Base-by-base conservation (phyloP, 768 basidiomycete species). In the Lactarius vividus region DNA sequence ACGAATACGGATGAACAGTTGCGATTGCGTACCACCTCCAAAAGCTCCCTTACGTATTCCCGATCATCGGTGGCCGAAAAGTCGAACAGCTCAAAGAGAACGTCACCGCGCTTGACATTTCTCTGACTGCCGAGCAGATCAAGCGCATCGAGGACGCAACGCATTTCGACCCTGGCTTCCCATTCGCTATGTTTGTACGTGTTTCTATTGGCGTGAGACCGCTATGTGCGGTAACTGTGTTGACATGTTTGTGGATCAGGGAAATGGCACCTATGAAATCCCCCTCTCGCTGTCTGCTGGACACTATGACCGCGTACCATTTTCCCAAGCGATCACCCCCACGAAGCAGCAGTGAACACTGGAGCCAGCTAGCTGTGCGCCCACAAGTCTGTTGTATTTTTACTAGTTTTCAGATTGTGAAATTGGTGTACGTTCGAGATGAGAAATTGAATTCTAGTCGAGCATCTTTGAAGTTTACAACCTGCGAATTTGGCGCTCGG, bases 21-120 rank as follows among this genome's bases (percentile, higher is more conserved):
- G 80, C 80, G 4, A 79, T 84, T 55, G 80, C 81, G 18, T 83
- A 83, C 57, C 74, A 84, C 15, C 73, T 84, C 71, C 79, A 82
- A 16, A 84, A 83, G 69, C 73, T 78, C 1, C 77, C 79, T 0
- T 81, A 76, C 59, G 80, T 81, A 0, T 82, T 83, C 73, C 81
- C 81, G 0, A 74, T 83, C 65, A 72, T 83, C 20, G 81, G 81
- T 2, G 79, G 80, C 0, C 74, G 80, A 20, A 84, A 81, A 65
- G 71, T 81, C 39, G 81, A 81, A 60, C 79, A 84, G 23, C 69
- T 84, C 18, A 35, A 74, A 29, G 77, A 77, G 31, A 84, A 84
- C 63, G 57, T 83, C 15, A 76, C 80, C 61, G 81, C 83, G 4
- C 70, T 83, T 0, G 76, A 77, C 9, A 79, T 84, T 37, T 65